Conservation (phyloP, 192 early-diverging fungal species). For the Spizellomyces sp. region DNA sequence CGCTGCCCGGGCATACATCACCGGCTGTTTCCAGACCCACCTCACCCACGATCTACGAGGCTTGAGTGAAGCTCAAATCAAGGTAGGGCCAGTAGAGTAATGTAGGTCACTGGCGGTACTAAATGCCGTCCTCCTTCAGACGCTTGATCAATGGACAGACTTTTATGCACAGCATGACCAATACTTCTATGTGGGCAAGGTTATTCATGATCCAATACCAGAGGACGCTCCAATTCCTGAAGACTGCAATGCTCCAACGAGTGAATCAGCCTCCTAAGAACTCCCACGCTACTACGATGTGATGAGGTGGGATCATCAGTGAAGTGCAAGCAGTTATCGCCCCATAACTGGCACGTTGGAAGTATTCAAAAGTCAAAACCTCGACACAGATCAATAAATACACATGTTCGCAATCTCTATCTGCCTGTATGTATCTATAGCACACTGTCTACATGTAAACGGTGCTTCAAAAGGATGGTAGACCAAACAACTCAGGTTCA, state of each 20-base stretch:
- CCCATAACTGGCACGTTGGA: too few relatives aligned
- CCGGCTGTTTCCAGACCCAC: slow-evolving; percentile 93
- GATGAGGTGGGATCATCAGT: too few relatives aligned
- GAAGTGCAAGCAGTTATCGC: too few relatives aligned
- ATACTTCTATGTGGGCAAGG: slow-evolving; percentile 84
- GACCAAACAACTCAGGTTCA: slow-evolving; percentile 44
- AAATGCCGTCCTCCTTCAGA: slow-evolving; percentile 36
- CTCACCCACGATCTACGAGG: slow-evolving; percentile 93
- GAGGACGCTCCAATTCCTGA: slow-evolving; percentile 79
- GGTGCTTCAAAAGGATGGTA: slow-evolving; percentile 25
- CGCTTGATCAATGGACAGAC: slow-evolving; percentile 76
- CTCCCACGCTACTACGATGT: too few relatives aligned
- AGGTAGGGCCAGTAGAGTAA: slow-evolving; percentile 46
- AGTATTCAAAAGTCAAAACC: too few relatives aligned
- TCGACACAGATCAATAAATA: too few relatives aligned
- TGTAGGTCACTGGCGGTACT: neutral
- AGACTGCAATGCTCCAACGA: slow-evolving; percentile 51
- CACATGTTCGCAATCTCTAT: too few relatives aligned
- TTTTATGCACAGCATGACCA: slow-evolving; percentile 88
- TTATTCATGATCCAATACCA: slow-evolving; percentile 81
- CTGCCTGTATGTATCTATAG: too few relatives aligned
- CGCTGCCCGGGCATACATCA: slow-evolving; percentile 91
- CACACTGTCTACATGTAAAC: too few relatives aligned
- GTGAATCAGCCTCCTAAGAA: too few relatives aligned
- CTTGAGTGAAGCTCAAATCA: slow-evolving; percentile 70